phyloP scores from a whole-genome alignment of 768 basidiomycete species.

The Tephrocybe sp. region DNA sequence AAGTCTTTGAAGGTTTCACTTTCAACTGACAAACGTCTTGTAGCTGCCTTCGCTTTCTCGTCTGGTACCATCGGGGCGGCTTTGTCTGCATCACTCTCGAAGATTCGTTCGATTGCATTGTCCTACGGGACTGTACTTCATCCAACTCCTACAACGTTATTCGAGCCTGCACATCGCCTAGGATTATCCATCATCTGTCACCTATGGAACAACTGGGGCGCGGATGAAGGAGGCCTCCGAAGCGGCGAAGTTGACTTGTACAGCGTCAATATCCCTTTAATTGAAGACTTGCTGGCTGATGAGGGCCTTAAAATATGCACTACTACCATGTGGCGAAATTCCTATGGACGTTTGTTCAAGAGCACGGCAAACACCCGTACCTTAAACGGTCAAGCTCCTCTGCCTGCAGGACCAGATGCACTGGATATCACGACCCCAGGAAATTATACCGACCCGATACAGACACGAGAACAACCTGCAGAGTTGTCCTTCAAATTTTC shows the following conservation, averaged over 20 bases:
- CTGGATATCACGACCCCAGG: too few species aligned
- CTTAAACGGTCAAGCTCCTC: slow-evolving; percentile 20
- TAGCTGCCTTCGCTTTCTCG: slow-evolving; percentile 85
- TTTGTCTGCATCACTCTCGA: slow-evolving; percentile 73
- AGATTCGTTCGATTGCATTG: slow-evolving; percentile 76
- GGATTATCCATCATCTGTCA: slow-evolving; percentile 65
- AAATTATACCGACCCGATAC: too few species aligned
- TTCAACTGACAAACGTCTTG: slow-evolving; percentile 13
- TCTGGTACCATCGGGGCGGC: slow-evolving; percentile 94
- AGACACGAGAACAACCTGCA: slow-evolving; percentile 28
- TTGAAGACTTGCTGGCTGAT: slow-evolving; percentile 59
- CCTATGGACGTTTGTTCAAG: slow-evolving; percentile 82
- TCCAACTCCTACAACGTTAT: slow-evolving; percentile 58
- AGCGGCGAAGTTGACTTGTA: slow-evolving; percentile 77
- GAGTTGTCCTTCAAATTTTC: slow-evolving; percentile 72
- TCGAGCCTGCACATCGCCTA: slow-evolving; percentile 74
- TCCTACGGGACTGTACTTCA: slow-evolving; percentile 82
- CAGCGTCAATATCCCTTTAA: slow-evolving; percentile 85
- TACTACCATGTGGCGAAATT: slow-evolving; percentile 85
- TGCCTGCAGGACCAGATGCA: slow-evolving; percentile 45
- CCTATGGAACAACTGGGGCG: slow-evolving; percentile 87
- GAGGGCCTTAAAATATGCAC: slow-evolving; percentile 70
- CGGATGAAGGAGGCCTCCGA: slow-evolving; percentile 56
- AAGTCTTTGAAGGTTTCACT: not conserved
- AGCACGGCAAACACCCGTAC: slow-evolving; percentile 22